Conservation (phyloP, 352 stramenopile species). For the Globisporangium okanoganense region DNA sequence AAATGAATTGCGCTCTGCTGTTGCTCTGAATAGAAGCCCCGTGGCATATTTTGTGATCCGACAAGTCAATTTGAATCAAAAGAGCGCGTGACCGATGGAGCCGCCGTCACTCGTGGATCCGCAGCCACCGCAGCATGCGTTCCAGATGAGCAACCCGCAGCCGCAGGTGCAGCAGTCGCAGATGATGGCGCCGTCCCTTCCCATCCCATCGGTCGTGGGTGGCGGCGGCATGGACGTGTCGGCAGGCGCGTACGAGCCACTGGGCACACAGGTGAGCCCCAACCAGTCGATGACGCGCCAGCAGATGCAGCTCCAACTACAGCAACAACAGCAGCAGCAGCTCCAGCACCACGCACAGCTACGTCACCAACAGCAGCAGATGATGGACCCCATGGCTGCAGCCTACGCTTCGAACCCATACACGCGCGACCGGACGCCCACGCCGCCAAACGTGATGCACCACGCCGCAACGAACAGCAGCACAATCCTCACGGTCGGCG, state of each 20-base stretch:
- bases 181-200: background rate
- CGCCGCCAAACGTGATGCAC: slow-evolving; percentile 16
- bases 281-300: slow-evolving; percentile 14
- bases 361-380: slow-evolving; percentile 11
- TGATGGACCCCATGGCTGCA: slow-evolving; percentile 15
- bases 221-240: slow-evolving; percentile 1
- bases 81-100: slow-evolving; percentile 6
- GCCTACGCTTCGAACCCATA: slow-evolving; percentile 13
- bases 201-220: background rate
- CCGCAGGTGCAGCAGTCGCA: background rate
- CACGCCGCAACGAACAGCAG: background rate
- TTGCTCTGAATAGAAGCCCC: too few species aligned
- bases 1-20: too few species aligned
- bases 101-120: slow-evolving; percentile 6
- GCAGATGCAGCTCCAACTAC: slow-evolving; percentile 11
- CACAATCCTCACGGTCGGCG: background rate
- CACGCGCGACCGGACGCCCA: slow-evolving; percentile 14
- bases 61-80: background rate
- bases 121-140: slow-evolving; percentile 16
- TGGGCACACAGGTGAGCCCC: background rate
- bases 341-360: slow-evolving; percentile 13
- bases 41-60: too few species aligned
- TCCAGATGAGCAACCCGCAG: background rate
- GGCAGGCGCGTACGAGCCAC: slow-evolving; percentile 7
- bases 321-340: slow-evolving; percentile 9